These are phyloP conservation scores for Closterium sp. DNA, from an alignment of 139 green algal genomes.

Conservation along the genomic window DNA sequence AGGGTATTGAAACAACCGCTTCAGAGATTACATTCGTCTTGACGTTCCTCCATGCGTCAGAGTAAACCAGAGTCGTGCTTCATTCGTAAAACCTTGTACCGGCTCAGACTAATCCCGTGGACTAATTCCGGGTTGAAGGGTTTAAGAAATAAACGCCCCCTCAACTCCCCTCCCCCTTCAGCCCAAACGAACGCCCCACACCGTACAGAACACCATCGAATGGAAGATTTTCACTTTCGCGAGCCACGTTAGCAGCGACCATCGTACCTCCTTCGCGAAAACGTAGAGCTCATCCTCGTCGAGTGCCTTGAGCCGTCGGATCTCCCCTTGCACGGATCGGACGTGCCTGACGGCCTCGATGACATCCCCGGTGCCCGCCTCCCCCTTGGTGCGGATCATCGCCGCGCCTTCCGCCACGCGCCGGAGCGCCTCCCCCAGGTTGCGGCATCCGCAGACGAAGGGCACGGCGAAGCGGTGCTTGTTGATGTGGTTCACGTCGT, in stretches of 20 bases:
- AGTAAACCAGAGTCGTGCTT: too few relatives aligned
- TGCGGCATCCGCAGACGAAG: conserved; percentile 98
- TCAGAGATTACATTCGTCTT: too few relatives aligned
- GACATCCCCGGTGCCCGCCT: conserved; percentile 97
- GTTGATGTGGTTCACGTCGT: conserved; percentile 99
- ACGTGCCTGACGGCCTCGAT: conserved; percentile 97
- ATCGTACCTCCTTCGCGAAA: conserved; percentile 82
- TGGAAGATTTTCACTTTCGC: too few relatives aligned
- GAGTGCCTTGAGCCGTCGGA: conserved; percentile 92
- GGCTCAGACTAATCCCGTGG: too few relatives aligned
- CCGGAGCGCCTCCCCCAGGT: conserved; percentile 96
- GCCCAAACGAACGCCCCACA: too few relatives aligned
- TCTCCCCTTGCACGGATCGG: conserved; percentile 89
- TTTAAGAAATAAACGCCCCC: too few relatives aligned
- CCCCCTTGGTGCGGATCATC: conserved; percentile 91
- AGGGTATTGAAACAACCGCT: too few relatives aligned
- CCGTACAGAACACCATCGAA: too few relatives aligned
- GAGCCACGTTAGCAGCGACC: background rate
- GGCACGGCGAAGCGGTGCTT: conserved; percentile 99
- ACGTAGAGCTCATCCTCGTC: conserved; percentile 99
- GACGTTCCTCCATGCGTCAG: too few relatives aligned
- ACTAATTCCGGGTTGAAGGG: too few relatives aligned
- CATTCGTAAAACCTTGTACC: too few relatives aligned
- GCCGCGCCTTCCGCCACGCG: conserved; percentile 94
- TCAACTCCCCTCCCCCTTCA: too few relatives aligned